Percentiles rank a stretch among this genome's conserved stretches.
phyloP scores from a whole-genome alignment of 2,329 filamentous ascomycete genomes.

The Diplodia sapinea region DNA sequence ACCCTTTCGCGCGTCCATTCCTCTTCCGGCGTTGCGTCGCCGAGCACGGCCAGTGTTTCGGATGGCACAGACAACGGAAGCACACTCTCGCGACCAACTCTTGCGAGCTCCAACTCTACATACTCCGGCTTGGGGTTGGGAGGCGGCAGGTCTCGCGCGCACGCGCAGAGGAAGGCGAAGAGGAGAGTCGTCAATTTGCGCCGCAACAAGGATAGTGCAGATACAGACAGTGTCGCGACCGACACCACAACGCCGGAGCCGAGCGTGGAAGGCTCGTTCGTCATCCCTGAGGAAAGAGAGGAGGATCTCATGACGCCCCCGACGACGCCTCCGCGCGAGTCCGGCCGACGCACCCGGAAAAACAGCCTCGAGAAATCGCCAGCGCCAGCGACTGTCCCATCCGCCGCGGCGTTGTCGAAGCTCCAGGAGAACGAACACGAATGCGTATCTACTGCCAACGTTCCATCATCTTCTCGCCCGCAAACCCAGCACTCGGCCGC shows the following conservation, averaged over 20 bases:
- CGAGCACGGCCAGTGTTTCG: constrained; percentile 35
- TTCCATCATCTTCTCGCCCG: constrained; percentile 12
- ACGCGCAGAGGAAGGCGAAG: constrained; percentile 77
- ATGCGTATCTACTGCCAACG: neutral
- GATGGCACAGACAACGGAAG: constrained; percentile 59
- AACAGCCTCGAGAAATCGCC: constrained; percentile 26
- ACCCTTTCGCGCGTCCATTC: constrained; percentile 56
- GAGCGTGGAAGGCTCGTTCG: constrained; percentile 61
- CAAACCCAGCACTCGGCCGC: constrained; percentile 20
- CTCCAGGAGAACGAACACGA: constrained; percentile 20
- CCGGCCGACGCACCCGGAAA: constrained; percentile 12
- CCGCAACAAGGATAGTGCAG: constrained; percentile 60
- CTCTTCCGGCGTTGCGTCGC: constrained; percentile 41
- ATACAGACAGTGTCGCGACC: constrained; percentile 58
- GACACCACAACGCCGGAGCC: constrained; percentile 56
- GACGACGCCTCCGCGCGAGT: constrained; percentile 38
- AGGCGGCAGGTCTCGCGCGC: constrained; percentile 64
- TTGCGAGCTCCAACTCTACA: constrained; percentile 67
- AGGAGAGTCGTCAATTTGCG: constrained; percentile 81
- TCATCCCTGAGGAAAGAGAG: constrained; percentile 41
- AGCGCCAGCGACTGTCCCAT: constrained; percentile 4
- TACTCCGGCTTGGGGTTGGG: constrained; percentile 68
- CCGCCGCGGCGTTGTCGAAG: constrained; percentile 21
- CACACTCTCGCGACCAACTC: constrained; percentile 68
- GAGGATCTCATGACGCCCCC: constrained; percentile 45